Conservation (phyloP, 495 filamentous ascomycete species). For the Bathelium albidoporum region DNA sequence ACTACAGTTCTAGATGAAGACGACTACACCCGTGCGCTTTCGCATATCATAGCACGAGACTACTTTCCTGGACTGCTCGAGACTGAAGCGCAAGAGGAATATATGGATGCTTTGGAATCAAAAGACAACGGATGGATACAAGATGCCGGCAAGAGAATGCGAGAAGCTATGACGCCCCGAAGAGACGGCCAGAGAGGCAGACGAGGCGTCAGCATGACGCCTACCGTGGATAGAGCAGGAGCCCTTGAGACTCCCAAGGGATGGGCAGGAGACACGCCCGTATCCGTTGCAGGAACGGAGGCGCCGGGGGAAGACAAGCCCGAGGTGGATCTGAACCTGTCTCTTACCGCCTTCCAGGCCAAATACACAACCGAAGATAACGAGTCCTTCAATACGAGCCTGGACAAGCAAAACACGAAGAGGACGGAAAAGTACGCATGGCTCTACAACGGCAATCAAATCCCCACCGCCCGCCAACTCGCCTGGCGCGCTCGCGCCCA, state of each 20-base stretch:
- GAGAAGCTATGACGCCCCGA: constrained; percentile 72
- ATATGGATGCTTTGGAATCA: constrained; percentile 80
- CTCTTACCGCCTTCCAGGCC: constrained; percentile 72
- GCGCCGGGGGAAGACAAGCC: constrained; percentile 28
- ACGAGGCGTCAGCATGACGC: constrained; percentile 29
- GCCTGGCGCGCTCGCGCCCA: constrained; percentile 67
- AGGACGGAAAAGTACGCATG: constrained; percentile 72
- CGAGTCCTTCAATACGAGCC: constrained; percentile 81
- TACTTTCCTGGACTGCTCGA: constrained; percentile 92
- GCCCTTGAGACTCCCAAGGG: constrained; percentile 42
- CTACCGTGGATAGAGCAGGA: constrained; percentile 22
- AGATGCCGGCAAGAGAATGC: constrained; percentile 61
- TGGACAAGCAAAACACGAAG: constrained; percentile 86
- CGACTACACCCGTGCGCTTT: constrained; percentile 78
- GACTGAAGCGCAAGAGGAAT: constrained; percentile 77
- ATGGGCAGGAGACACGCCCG: constrained; percentile 57
- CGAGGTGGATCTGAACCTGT: constrained; percentile 69
- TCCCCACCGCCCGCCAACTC: constrained; percentile 76
- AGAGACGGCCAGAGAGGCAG: constrained; percentile 38
- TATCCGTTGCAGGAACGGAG: constrained; percentile 39
- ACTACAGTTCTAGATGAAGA: constrained; percentile 88
- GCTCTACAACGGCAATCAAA: constrained; percentile 80
- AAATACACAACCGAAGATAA: constrained; percentile 97
- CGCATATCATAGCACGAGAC: constrained; percentile 91
- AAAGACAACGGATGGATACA: constrained; percentile 76